Evolutionary conservation across 495 filamentous ascomycete species (phyloP).

Genomic region (Xylaria longipes): DNA sequence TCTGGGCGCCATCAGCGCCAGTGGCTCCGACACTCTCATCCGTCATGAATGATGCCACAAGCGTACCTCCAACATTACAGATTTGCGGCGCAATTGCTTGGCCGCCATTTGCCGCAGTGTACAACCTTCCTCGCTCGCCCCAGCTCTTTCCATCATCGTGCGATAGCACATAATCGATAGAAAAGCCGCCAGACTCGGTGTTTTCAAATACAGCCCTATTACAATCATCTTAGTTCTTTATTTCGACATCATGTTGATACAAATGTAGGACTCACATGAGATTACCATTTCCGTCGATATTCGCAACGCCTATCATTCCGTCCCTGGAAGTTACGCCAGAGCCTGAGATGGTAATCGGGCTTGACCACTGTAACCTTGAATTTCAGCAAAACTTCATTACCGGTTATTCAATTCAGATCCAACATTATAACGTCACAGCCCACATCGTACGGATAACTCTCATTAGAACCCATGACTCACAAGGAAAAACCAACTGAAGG

Average conservation of each 20-base stretch:
- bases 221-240: conserved; percentile 3
- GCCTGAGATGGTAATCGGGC: conserved; percentile 55
- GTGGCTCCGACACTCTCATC: conserved; percentile 56
- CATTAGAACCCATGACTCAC: not conserved
- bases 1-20: conserved; percentile 38
- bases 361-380: conserved; percentile 45
- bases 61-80: conserved; percentile 59
- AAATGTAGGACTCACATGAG: conserved; percentile 36
- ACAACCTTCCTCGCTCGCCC: conserved; percentile 59
- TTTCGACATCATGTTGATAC: not conserved
- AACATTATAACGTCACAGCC: not conserved
- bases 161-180: conserved; percentile 57
- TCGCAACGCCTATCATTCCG: conserved; percentile 65
- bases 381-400: not conserved
- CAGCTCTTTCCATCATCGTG: conserved; percentile 64
- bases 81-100: conserved; percentile 59
- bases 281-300: conserved; percentile 44
- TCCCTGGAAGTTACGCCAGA: conserved; percentile 54
- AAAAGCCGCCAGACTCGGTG: conserved; percentile 52
- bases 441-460: not conserved
- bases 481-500: not conserved
- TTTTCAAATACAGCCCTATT: conserved; percentile 61
- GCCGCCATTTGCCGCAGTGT: conserved; percentile 49
- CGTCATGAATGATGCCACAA: conserved; percentile 68
- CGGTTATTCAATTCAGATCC: not conserved